A percentile compares a stretch with the other conserved stretches of the same genome.
Conservation (phyloP, 495 filamentous ascomycete species). For the Penicillium goetzii region DNA sequence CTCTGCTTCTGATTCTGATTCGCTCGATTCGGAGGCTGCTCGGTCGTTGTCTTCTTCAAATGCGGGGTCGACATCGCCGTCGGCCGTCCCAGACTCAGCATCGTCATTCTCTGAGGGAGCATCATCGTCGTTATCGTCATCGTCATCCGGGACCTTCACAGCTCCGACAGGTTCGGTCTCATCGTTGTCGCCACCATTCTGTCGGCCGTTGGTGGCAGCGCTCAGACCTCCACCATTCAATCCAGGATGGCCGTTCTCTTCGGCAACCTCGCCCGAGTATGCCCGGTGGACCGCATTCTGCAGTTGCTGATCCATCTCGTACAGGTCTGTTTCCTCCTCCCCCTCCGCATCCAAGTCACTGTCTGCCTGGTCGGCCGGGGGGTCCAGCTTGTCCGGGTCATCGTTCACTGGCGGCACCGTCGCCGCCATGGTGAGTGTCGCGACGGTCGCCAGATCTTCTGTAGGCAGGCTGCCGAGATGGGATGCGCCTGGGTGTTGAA, state of each 20-base stretch:
- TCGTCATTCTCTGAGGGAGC: constrained; percentile 49
- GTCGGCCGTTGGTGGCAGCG: constrained; percentile 34
- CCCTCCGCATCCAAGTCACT: constrained; percentile 59
- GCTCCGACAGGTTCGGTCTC: constrained; percentile 70
- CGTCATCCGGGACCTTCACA: constrained; percentile 67
- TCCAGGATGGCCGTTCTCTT: constrained; percentile 43
- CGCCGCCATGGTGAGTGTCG: constrained; percentile 53
- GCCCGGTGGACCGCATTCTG: constrained; percentile 59
- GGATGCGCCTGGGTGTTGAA: constrained; percentile 16
- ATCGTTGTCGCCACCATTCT: constrained; percentile 49
- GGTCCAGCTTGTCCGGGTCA: constrained; percentile 40
- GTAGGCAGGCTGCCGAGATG: constrained; percentile 10
- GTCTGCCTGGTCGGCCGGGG: constrained; percentile 43
- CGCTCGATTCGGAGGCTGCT: constrained; percentile 59
- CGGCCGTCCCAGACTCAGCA: constrained; percentile 39
- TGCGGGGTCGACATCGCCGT: constrained; percentile 49
- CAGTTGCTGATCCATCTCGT: constrained; percentile 50
- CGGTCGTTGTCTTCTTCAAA: constrained; percentile 46
- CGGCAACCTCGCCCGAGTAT: constrained; percentile 54
- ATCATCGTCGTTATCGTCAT: constrained; percentile 24
- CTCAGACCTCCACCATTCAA: constrained; percentile 38
- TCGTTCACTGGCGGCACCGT: constrained; percentile 49
- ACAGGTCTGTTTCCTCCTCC: constrained; percentile 53
- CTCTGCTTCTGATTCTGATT: constrained; percentile 68
- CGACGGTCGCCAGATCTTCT: constrained; percentile 51